These are phyloP conservation scores for Naematelia encephala DNA, from an alignment of 768 basidiomycete genomes.

Conservation along the genomic window DNA sequence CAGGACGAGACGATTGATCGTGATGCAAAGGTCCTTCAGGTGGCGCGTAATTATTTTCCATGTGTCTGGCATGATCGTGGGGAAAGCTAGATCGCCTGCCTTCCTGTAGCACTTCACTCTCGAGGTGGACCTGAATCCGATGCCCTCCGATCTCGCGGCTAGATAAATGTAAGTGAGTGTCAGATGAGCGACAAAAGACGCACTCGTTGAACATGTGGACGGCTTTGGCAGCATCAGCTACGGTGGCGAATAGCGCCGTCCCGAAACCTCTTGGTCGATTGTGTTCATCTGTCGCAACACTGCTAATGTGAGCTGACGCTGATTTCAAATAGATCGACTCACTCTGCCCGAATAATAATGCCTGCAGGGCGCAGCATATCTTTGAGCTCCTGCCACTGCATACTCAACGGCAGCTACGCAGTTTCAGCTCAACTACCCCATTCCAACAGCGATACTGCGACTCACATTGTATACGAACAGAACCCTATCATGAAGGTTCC, in stretches of 20 bases:
- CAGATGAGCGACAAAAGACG: conserved; percentile 39
- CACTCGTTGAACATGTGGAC: conserved; percentile 88
- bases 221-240: conserved; percentile 78
- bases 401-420: conserved; percentile 46
- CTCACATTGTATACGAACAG: conserved; percentile 44
- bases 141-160: conserved; percentile 89
- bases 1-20: neutral
- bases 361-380: conserved; percentile 91
- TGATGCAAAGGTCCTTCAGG: neutral
- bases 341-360: conserved; percentile 72
- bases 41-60: neutral
- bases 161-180: conserved; percentile 13
- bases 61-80: neutral
- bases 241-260: conserved; percentile 79
- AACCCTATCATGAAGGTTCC: conserved; percentile 38
- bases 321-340: neutral
- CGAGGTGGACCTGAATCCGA: conserved; percentile 81
- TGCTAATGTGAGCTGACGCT: conserved; percentile 3
- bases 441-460: neutral
- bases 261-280: conserved; percentile 90
- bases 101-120: conserved; percentile 48
- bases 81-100: conserved; percentile 1
- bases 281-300: conserved; percentile 66
- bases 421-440: neutral
- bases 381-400: conserved; percentile 91